These are phyloP conservation scores for Jaltomata sinuosa DNA, from an alignment of 257 asterid species.

Conservation along the genomic window DNA sequence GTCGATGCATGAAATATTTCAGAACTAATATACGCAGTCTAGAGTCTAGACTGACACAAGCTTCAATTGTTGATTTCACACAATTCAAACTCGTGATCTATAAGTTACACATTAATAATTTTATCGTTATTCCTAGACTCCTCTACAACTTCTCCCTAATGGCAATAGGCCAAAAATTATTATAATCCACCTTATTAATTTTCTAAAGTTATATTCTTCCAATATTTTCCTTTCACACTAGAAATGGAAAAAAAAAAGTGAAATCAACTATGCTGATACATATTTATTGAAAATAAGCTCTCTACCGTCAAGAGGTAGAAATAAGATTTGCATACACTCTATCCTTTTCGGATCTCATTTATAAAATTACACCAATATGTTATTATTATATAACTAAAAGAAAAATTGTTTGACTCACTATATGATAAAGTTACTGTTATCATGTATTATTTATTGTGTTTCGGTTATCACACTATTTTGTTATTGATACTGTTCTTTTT, in stretches of 20 bases:
- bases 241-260: not conserved
- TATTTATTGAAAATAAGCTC: too few species aligned
- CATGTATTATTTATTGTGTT: not conserved
- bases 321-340: too few species aligned
- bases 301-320: too few species aligned
- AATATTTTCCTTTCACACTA: not conserved
- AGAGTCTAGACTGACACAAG: not conserved
- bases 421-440: too few species aligned
- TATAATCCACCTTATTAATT: not conserved
- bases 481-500: too few species aligned
- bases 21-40: not conserved
- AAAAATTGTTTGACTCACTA: too few species aligned
- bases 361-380: too few species aligned
- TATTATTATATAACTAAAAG: too few species aligned
- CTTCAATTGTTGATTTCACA: not conserved
- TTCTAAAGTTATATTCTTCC: not conserved
- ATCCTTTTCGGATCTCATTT: too few species aligned
- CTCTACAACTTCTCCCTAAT: not conserved
- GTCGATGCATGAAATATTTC: too few species aligned
- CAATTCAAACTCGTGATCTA: not conserved
- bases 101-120: not conserved
- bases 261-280: too few species aligned
- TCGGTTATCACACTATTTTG: not conserved
- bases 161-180: not conserved
- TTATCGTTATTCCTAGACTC: not conserved